Base-by-base conservation (phyloP, 306 rosid species). In the Arachis hypogaea region DNA sequence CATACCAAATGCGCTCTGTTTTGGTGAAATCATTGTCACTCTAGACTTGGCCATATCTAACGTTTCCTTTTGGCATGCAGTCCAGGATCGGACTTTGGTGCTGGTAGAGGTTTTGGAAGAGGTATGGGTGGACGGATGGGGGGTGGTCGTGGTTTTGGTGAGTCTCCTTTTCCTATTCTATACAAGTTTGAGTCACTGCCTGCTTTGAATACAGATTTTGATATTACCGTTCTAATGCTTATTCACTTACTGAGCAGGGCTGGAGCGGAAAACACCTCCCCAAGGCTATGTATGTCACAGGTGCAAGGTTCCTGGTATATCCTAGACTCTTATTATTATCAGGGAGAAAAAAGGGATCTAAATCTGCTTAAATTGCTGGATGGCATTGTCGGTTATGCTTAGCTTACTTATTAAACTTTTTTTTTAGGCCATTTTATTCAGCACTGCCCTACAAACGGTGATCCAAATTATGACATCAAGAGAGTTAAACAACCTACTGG, bases 361-460 rank as follows among this genome's bases (percentile, higher is more conserved):
- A 56, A 28, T 60, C 51, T 54, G 57, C 76, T 43, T 69, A 56
- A 28, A 40, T 47, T 76, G 12, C 78, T 69, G 49, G 73, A 50
- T 59, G 44, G 40, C 38, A 22, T 5, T 78, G 80, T 29, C 54
- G 11, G 33, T 59, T 22, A 51, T 55, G 71, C 44, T 16, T 73
- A 66, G 60, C 78, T 51, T 66, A 59, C 59, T 5, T 50, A 12
- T 14, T 73, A 43, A 55, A 45, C 50, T 55, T 45, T 59, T 22
- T 49, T 68, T 84, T 46, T 79, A 95, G 99, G 99, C 43, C 99
- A 95, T 82, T 92, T 84, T 81, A 95, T 95, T 85, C 97, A 95
- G 87, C 99, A 95, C 82, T 95, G 99, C 81, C 97, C 98, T 14
- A 95, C 99, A 2, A 95, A 95, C 72, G 99, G 98, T 43, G 98